Base-by-base conservation (phyloP, 169 alveolate species). In the Plasmodium gaboni region DNA sequence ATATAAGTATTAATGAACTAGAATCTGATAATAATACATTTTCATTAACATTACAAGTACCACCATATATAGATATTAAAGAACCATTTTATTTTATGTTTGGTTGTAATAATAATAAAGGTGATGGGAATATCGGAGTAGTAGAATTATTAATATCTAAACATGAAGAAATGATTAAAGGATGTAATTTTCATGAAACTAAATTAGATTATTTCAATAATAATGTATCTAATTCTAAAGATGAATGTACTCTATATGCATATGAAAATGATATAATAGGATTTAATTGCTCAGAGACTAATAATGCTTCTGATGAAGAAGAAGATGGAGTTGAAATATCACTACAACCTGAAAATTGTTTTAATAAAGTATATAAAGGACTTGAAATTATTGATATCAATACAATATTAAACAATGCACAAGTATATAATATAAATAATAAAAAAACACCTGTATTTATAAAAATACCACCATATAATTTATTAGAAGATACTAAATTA, bases 21-120 rank as follows among this genome's bases (percentile, higher is more conserved):
- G 64, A 65, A 26, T 78, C 89, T 2, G 71, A 57, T 24, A 48
- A 4, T 1, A 55, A 69, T 5, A 12, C 32, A 0, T 32, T 83
- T 15, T 53, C 55, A 8, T 12, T 83, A 12, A 42, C 71, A 10
- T 42, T 83, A 53, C 91, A 83, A 55, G 72, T 83, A 0, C 91
- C 91, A 42, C 55, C 91, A 0, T 83, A 69, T 28, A 42, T 83
- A 17, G 51, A 53, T 5, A 55, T 38, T 7, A n/a, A 22, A 2
- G 55, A 83, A 22, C 85, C 91, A 10, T 57, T 68, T 17, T 83
- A 83, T 57, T 55, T 83, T n/a, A 10, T 83, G 38, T 42, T 83
- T 28, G 91, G 91, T 1, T 83, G 91, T 55, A 44, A 83, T 28
- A 83, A 83, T 48, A 83, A 68, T 0, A 70, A 68, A 8, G 85